phyloP scores from a whole-genome alignment of 1,139 yeast genomes.

The Blastobotrys arbuscula region DNA sequence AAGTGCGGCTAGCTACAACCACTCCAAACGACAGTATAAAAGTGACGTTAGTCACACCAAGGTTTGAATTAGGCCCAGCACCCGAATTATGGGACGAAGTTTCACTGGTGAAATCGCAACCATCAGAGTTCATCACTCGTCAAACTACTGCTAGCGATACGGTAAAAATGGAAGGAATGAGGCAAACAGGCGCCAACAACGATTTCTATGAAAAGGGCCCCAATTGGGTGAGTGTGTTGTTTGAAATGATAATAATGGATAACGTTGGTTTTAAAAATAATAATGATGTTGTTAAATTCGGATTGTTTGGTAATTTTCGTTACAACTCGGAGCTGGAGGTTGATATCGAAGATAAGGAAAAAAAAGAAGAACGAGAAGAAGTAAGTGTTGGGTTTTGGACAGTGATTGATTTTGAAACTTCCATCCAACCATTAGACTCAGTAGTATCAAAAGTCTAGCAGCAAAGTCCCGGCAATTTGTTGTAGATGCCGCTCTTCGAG shows the following conservation, averaged over 20 bases:
- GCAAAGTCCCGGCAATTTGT: slow-evolving; percentile 23
- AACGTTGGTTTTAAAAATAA: neutral
- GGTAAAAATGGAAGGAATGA: slow-evolving; percentile 28
- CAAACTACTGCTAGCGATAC: slow-evolving; percentile 27
- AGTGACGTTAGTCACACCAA: slow-evolving; percentile 24
- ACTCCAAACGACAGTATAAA: slow-evolving; percentile 13
- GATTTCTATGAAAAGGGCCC: slow-evolving; percentile 23
- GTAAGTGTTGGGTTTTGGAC: slow-evolving; percentile 17
- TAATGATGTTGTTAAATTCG: slow-evolving; percentile 16
- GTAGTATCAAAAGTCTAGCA: slow-evolving; percentile 28
- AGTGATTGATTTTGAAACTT: slow-evolving; percentile 7
- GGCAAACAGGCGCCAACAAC: slow-evolving; percentile 16
- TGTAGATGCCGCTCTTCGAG: slow-evolving; percentile 25
- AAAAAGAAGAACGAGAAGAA: slow-evolving; percentile 2
- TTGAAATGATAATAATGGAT: slow-evolving; percentile 13
- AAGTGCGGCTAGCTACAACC: slow-evolving; percentile 25
- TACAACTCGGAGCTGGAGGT: neutral
- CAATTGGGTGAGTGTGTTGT: slow-evolving; percentile 27
- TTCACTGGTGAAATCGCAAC: slow-evolving; percentile 26
- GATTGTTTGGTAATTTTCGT: slow-evolving; percentile 23
- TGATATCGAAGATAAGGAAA: slow-evolving; percentile 9
- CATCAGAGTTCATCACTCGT: slow-evolving; percentile 26
- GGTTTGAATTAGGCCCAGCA: slow-evolving; percentile 27
- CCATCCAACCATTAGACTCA: neutral
- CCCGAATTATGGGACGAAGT: slow-evolving; percentile 28